These are phyloP conservation scores for Neurospora tetraspora DNA, from an alignment of 495 filamentous ascomycete genomes.

Conservation along the genomic window DNA sequence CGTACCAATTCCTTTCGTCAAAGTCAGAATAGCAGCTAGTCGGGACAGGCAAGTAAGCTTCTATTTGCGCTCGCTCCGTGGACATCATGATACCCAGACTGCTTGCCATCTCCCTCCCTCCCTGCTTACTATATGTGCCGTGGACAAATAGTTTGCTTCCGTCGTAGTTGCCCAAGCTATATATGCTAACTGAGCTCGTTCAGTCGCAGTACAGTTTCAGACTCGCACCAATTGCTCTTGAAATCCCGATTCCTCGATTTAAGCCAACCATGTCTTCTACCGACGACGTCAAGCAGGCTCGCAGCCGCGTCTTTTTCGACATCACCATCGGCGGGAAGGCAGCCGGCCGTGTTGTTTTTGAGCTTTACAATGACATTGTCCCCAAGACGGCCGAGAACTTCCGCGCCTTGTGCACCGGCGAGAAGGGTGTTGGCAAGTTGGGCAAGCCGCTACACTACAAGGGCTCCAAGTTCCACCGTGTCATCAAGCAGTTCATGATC, in stretches of 20 bases:
- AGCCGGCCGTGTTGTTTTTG: constrained; percentile 67
- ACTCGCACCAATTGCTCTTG: not conserved
- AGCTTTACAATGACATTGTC: constrained; percentile 83
- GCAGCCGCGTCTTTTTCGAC: constrained; percentile 81
- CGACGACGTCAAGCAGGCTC: constrained; percentile 32
- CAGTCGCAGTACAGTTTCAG: not conserved
- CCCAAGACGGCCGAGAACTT: constrained; percentile 97
- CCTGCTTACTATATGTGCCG: not conserved
- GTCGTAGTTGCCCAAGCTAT: not conserved
- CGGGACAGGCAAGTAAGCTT: not conserved
- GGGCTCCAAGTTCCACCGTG: constrained; percentile 83
- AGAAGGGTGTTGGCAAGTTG: constrained; percentile 71
- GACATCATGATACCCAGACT: not conserved
- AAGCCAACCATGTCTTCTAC: constrained; percentile 21
- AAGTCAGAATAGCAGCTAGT: not conserved
- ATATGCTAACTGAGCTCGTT: not conserved
- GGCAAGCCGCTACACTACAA: constrained; percentile 90
- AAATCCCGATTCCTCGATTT: not conserved
- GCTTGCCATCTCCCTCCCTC: not conserved
- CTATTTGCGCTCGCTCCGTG: not conserved
- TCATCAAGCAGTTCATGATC: constrained; percentile 99
- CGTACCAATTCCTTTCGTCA: not conserved
- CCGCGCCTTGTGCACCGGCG: constrained; percentile 85
- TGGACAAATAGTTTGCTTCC: not conserved
- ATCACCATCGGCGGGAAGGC: constrained; percentile 64